Evolutionary conservation across 345 rosid species (phyloP).

Genomic region (Carallia brachiata): DNA sequence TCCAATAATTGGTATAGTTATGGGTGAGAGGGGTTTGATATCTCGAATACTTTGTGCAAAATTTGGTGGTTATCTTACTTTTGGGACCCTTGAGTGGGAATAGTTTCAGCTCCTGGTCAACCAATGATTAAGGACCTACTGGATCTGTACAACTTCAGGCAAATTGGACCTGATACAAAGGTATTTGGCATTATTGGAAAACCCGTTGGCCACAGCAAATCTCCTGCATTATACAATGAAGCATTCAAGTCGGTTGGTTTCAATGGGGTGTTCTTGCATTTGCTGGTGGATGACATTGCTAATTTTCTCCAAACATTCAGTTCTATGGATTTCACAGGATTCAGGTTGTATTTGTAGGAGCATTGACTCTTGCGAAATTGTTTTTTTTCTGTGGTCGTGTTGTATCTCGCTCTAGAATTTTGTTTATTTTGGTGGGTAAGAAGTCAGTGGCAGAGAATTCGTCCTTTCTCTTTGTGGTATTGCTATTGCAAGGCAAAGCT

Average conservation of each 20-base stretch:
- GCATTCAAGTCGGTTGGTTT: conserved; percentile 80
- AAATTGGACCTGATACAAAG: conserved; percentile 76
- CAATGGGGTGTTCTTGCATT: conserved; percentile 74
- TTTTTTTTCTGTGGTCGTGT: not conserved
- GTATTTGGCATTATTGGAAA: conserved; percentile 89
- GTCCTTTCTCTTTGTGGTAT: no score
- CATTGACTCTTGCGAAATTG: not conserved
- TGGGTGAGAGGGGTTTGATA: conserved; percentile 93
- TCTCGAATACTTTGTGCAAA: conserved; percentile 88
- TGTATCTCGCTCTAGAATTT: not conserved
- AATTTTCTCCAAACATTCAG: conserved; percentile 73
- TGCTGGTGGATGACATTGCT: conserved; percentile 76
- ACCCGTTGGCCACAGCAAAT: conserved; percentile 95
- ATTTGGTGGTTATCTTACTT: conserved; percentile 90
- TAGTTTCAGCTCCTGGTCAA: conserved; percentile 93
- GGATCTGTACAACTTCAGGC: conserved; percentile 78
- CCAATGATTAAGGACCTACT: conserved; percentile 74
- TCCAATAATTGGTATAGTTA: conserved; percentile 83
- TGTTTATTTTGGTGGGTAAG: not conserved
- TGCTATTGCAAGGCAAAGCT: not conserved
- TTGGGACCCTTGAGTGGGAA: conserved; percentile 80
- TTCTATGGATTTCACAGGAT: conserved; percentile 82
- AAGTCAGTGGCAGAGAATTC: not conserved
- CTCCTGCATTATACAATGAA: conserved; percentile 80
- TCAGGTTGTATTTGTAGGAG: conserved; percentile 52